Evolutionary conservation across 1,284 basidiomycete genomes (phyloP), one percentile per base, ranked within the genome.

Genomic region (Leucoagaricus sp.): DNA sequence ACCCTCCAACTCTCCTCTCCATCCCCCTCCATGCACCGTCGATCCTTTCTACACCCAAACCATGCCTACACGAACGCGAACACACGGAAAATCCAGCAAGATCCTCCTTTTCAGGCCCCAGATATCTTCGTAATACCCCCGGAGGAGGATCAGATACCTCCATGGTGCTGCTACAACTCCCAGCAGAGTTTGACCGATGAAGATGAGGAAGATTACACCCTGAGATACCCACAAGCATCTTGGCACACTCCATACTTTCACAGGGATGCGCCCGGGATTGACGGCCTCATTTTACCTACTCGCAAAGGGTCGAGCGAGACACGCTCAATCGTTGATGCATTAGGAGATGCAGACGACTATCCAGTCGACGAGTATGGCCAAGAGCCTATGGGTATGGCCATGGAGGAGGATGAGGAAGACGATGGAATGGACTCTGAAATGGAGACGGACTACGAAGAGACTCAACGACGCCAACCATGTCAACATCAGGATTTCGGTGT

Each of bases 51-150:
- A 34, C 55, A 44, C 23, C 36, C 49, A 34, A 33, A 38, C 10
- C 49, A 63, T 60, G 46, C 52, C 29, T 28, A 51, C 28, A 44
- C 41, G 17, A 21, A 61, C 49, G 6, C 41, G 57, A 64, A 28
- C 66, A 47, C 50, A 26, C 65, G 47, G 15, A 49, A 28, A 53
- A 31, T 53, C 48, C 21, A 19, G 65, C 64, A 45, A 45, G 64
- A 63, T 65, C 25, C 62, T 61, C 42, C 59, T n/a, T 53, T 73
- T 28, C 70, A 73, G 34, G 76, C 86, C 72, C 87, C 85, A 12
- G 78, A 83, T 61, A 84, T 89, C 55, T 84, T 86, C 62, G 81
- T 89, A 31, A 75, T 83, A 40, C 88, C 87, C 10, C 87, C 87
- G 26, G 87, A 85, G 65, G 87, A 89, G 67, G 87, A 89, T 64